Evolutionary conservation across 495 filamentous ascomycete species (phyloP).

Genomic region (Hypoxylon fragiforme): DNA sequence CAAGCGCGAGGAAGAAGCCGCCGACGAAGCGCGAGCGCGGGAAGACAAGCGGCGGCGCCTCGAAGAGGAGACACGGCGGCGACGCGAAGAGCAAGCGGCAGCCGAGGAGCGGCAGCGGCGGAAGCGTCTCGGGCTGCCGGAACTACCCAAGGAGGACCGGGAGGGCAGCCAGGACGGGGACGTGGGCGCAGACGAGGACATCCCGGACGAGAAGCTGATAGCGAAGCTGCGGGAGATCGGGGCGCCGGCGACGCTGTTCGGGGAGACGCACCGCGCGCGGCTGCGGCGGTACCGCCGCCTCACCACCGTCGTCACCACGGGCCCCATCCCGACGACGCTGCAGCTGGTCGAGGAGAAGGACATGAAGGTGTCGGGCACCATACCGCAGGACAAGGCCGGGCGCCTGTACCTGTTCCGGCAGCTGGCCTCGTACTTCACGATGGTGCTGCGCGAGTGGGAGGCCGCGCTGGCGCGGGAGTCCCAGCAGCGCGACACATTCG

Average conservation of each 20-base stretch:
- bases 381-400: conserved; percentile 57
- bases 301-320: conserved; percentile 51
- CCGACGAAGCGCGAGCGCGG: conserved; percentile 63
- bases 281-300: conserved; percentile 70
- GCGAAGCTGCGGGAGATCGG: conserved; percentile 67
- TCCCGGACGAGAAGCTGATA: conserved; percentile 71
- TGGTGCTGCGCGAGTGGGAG: conserved; percentile 90
- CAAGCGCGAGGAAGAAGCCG: conserved; percentile 87
- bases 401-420: conserved; percentile 78
- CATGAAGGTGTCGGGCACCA: conserved; percentile 77
- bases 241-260: conserved; percentile 78
- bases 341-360: conserved; percentile 76
- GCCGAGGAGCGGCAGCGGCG: conserved; percentile 56
- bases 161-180: conserved; percentile 21
- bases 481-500: conserved; percentile 64
- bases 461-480: conserved; percentile 71
- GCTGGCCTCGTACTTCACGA: conserved; percentile 87
- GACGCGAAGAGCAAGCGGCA: conserved; percentile 71
- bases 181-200: conserved; percentile 67
- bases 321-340: conserved; percentile 69
- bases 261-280: conserved; percentile 71
- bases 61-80: conserved; percentile 73
- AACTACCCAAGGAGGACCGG: conserved; percentile 53
- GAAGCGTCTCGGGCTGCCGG: conserved; percentile 67
- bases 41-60: conserved; percentile 80